A percentile compares a stretch with the other conserved stretches of the same genome.
Evolutionary conservation across 768 basidiomycete species (phyloP).

Genomic region (Steccherinum ochraceum): DNA sequence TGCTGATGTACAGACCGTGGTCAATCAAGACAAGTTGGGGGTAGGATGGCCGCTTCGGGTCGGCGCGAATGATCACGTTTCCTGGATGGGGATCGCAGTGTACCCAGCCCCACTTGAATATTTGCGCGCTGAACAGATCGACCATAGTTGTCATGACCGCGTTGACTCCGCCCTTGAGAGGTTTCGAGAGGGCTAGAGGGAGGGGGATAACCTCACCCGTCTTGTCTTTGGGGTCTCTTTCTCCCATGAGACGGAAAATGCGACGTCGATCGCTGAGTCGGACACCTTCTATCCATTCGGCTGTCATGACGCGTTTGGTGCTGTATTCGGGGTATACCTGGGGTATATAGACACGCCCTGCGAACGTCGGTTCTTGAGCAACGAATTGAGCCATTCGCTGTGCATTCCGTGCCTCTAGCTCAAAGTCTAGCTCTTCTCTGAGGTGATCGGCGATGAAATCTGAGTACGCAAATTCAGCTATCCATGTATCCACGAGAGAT

Average conservation of each 20-base stretch:
- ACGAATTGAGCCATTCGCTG: constrained; percentile 62
- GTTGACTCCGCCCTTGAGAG: constrained; percentile 52
- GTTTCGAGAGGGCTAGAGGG: background rate
- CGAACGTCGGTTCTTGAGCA: constrained; percentile 61
- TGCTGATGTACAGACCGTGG: constrained; percentile 83
- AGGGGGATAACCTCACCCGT: background rate
- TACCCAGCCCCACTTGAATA: constrained; percentile 90
- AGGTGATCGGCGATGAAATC: constrained; percentile 80
- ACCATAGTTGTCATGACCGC: constrained; percentile 83
- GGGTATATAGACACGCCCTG: constrained; percentile 73
- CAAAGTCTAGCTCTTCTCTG: constrained; percentile 77
- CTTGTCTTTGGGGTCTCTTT: constrained; percentile 19
- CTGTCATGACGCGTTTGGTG: constrained; percentile 73
- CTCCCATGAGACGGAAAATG: constrained; percentile 56
- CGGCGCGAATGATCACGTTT: constrained; percentile 68
- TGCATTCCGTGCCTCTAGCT: constrained; percentile 75
- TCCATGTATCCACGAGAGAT: background rate
- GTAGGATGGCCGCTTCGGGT: constrained; percentile 35
- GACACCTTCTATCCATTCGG: constrained; percentile 81
- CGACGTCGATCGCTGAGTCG: constrained; percentile 60
- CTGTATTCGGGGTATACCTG: constrained; percentile 64
- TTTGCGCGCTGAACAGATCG: constrained; percentile 81
- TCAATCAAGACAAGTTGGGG: constrained; percentile 82
- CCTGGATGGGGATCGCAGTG: constrained; percentile 76
- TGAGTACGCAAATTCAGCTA: constrained; percentile 15